Evolutionary conservation across 805 yeast genomes (phyloP), one percentile per base, ranked within the genome.

Genomic region (Ogataea ganodermae): DNA sequence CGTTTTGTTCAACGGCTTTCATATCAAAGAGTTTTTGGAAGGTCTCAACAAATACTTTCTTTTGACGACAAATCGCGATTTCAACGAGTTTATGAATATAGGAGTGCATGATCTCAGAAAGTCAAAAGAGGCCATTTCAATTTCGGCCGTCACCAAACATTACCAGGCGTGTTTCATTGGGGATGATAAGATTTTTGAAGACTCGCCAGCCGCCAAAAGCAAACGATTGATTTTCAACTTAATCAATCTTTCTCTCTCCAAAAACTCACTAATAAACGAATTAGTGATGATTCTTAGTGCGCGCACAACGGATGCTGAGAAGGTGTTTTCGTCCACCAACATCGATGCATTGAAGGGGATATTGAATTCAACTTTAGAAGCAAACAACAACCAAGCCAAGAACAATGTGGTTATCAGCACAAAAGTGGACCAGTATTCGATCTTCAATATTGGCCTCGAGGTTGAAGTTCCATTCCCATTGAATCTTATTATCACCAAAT

Each of bases 391-490:
- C 12, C 44, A 53, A 4, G 50, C 43, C 6, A 45, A 35, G 17
- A 37, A 30, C 13, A 43, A 40, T 32, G 43, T 36, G 3, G 55
- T 64, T 8, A 48, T 54, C n/a, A 61, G 51, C 59, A 68, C 62
- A 54, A 71, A 57, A 51, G 67, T 57, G 44, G 76, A 67, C 50
- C 65, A 71, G 23, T 72, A 71, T 38, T 60, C 80, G 1, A 70
- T 84, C 1, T 71, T 81, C 39, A 75, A 76, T 42, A 62, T 85
- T 9, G 79, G 78, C 48, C 65, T 85, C 37, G 81, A 83, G 35
- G 50, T 84, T 6, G 66, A 74, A n/a, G 65, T 91, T 18, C 97
- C 97, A 3, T 94, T 89, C 61, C 99, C 99, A 0, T 67, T 89
- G 41, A 89, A 89, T 58, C 71, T 92, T 21, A 73, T 94, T 1